These are phyloP conservation scores for Nectriaceae sp. DNA, from an alignment of 2,329 filamentous ascomycete genomes.

Conservation along the genomic window DNA sequence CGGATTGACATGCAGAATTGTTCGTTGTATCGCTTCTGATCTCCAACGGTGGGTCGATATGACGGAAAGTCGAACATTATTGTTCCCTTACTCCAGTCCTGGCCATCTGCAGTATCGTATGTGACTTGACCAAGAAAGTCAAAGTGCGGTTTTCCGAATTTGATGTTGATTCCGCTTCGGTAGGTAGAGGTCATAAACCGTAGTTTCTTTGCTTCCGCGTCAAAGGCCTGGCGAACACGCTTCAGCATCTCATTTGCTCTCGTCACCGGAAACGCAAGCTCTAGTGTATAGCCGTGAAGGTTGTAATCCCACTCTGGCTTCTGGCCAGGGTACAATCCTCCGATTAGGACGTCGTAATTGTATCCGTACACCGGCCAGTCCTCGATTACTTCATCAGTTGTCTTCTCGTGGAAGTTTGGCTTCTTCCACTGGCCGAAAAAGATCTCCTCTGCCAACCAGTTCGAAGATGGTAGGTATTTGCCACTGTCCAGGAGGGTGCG, in stretches of 20 bases:
- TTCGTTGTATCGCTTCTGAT: constrained; percentile 50
- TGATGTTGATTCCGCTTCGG: constrained; percentile 54
- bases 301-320: constrained; percentile 52
- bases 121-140: constrained; percentile 53
- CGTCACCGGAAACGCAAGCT: constrained; percentile 54
- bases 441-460: constrained; percentile 50
- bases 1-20: constrained; percentile 44
- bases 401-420: constrained; percentile 55
- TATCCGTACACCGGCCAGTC: constrained; percentile 54
- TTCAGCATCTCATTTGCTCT: constrained; percentile 50
- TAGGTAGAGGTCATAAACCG: constrained; percentile 52
- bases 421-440: constrained; percentile 51
- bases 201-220: constrained; percentile 45
- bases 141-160: constrained; percentile 50
- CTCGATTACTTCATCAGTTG: constrained; percentile 42
- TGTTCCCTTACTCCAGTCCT: constrained; percentile 48
- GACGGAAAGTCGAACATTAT: constrained; percentile 58
- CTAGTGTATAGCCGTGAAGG: constrained; percentile 49
- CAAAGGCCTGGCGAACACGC: constrained; percentile 49
- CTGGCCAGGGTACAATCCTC: constrained; percentile 50
- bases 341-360: constrained; percentile 56
- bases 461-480: constrained; percentile 48
- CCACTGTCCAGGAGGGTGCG: constrained; percentile 47
- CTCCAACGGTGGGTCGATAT: constrained; percentile 47
- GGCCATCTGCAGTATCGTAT: constrained; percentile 47